Evolutionary conservation across 225 moss, liverwort and hornwort species (phyloP).

Genomic region (Rhytidiadelphus loreus): DNA sequence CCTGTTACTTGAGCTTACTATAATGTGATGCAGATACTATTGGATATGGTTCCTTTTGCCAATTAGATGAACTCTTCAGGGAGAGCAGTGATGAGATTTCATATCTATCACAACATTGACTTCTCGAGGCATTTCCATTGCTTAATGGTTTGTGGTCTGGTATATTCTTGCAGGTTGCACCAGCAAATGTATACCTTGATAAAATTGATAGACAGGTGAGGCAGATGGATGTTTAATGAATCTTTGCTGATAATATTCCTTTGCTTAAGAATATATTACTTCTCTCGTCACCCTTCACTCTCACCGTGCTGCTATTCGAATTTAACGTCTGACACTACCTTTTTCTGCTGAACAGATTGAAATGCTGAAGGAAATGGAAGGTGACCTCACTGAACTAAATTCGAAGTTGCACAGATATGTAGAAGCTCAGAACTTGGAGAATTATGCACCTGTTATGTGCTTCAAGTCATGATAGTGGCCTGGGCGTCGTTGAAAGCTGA

Average conservation of each 20-base stretch:
- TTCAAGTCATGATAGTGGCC: constrained; percentile 3
- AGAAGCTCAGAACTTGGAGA: constrained; percentile 33
- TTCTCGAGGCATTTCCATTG: background rate
- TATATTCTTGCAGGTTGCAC: constrained; percentile 9
- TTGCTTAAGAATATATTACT: background rate
- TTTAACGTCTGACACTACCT: background rate
- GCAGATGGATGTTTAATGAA: background rate
- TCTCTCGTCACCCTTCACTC: background rate
- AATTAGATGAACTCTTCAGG: background rate
- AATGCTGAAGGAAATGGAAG: constrained; percentile 58
- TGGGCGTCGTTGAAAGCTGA: background rate
- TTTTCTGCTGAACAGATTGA: constrained; percentile 35
- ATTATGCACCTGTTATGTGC: constrained; percentile 14
- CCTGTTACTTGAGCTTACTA: background rate
- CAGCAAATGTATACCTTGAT: constrained; percentile 3
- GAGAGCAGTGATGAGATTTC: background rate
- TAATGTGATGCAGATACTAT: background rate
- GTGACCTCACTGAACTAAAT: constrained; percentile 58
- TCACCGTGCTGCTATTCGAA: background rate
- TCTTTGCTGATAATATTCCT: background rate
- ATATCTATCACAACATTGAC: background rate
- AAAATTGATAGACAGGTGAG: constrained; percentile 35
- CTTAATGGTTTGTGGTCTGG: background rate
- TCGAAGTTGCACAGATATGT: constrained; percentile 48
- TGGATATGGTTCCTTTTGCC: background rate